Evolutionary conservation across 2,329 filamentous ascomycete species (phyloP), one percentile per base, ranked within the genome.

Genomic region (Diaporthe sp.): DNA sequence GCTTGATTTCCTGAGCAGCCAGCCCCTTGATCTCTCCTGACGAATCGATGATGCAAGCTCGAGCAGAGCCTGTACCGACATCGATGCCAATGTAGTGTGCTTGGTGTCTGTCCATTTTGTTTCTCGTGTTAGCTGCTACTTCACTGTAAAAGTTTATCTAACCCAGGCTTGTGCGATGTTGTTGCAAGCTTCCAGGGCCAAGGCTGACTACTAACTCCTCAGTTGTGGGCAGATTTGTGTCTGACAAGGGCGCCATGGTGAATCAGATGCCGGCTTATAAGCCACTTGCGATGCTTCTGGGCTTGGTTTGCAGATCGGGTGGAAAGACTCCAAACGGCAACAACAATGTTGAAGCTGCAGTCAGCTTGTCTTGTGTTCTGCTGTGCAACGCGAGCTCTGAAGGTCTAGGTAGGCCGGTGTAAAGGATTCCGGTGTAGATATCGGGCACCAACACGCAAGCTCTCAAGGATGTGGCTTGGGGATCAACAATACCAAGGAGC

Each of bases 1-100:
- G 88, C 81, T 93, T 92, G 85, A 96, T 96, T 80, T 94, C 90
- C 82, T 95, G 91, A 3, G 93, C 91, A 31, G 93, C 92, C 78
- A 95, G 84, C 20, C 90, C 91, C 82, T 92, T 92, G 85, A 99
- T 98, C 82, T 98, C 95, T 72, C 97, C 97, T 55, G 94, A 92
- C 77, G 92, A 90, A 83, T 98, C 95, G 85, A 99, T 98, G 82
- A 99, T 95, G 85, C 97, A 98, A 73, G 97, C 97, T 82, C 97
- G 92, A 53, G 96, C 97, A 83, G 95, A 98, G 74, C 97, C 97
- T 28, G 97, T 99, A 71, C 97, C 97, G 70, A 99, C 96, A 86
- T 99, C 97, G 80, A 99, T 95, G 77, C 96, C 96, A 82, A 98
- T 90, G 81, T 90, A 92, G 80, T 92, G 88, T 77, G 91, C 88